Evolutionary conservation across 2,329 filamentous ascomycete genomes (phyloP), one percentile per base, ranked within the genome.

Genomic region (Ophiostoma novo-ulmi): DNA sequence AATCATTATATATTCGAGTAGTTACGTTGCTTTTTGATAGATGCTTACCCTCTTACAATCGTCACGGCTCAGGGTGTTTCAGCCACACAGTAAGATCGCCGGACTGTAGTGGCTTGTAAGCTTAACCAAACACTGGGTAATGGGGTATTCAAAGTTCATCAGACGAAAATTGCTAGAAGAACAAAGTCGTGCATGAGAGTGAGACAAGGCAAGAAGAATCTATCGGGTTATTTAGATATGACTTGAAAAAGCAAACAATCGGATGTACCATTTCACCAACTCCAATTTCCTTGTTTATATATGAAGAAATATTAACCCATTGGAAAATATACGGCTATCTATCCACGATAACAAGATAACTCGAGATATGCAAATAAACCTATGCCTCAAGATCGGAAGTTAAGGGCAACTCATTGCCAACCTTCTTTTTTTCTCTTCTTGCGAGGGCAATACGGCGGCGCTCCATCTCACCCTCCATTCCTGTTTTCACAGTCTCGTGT

Each of bases 401-500:
- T 17, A 22, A 13, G 6, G 22, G 31, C 7, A 26, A 3, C 44
- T 70, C 55, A 13, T 36, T 68, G 26, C 52, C 36, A 11, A 71
- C 72, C 35, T 35, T 70, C 22, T 41, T 48, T 10, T 66, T 66
- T 31, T 68, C 58, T 58, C 55, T 70, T 17, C 44, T 61, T 39
- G 63, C 73, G 3, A 72, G 66, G 5, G 71, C 73, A n/a, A 74
- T 71, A n/a, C 70, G 72, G 0, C 74, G 73, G 1, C 74, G 73
- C 70, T 71, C 72, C 44, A 74, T 3, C 52, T 75, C 74, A 67
- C 74, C 74, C 14, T 69, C 70, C 71, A 89, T 75, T 0, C 87
- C 87, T 0, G 87, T 88, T 80, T 86, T 85, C 75, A 87, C 82
- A 76, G 86, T 85, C 67, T 82, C 80, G 71, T 88, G 86, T 38